Base-by-base conservation (phyloP, 768 basidiomycete species). In the Podaxis sp. region DNA sequence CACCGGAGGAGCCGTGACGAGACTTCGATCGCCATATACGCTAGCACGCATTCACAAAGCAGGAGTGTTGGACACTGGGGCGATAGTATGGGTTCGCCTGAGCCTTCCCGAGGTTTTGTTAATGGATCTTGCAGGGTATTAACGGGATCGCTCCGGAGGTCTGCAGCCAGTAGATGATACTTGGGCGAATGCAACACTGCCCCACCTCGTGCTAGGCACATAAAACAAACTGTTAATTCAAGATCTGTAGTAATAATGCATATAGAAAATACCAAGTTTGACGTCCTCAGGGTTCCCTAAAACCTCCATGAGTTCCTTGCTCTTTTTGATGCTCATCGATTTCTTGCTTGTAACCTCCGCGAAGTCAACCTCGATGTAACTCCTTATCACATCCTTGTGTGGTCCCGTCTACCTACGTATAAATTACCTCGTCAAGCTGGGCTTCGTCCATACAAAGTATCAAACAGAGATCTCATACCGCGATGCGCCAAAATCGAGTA, bases 281-380 rank as follows among this genome's bases (percentile, higher is more conserved):
- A 87, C 71, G 17, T 79, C 74, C 28, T 72, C 72, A 9, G 79
- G 72, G 42, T 72, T 72, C 1, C 89, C 88, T 39, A 92, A 73
- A 6, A 79, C 72, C 2, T 68, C 72, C 68, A 75, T 82, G 60
- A 90, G 76, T 15, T 82, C 84, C 66, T 77, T 83, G 68, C 83
- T 87, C 75, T 88, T 91, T 54, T 83, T 81, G 64, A 96, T 90
- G 2, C 84, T 77, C 86, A 91, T 89, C 5, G 87, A 87, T 75
- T 99, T 99, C 73, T 85, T 87, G 24, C 80, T 81, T 0, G 94
- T 95, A 52, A 92, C 84, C 70, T 95, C 93, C 0, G 89, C 81
- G 68, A 99, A 96, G 73, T 99, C 97, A 24, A 99, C 74, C 70
- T 99, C 97, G 46, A 97, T 74, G 72, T 97, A 99, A 13, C 77